Conservation (phyloP, 768 basidiomycete genomes). For the Russula abietina region DNA sequence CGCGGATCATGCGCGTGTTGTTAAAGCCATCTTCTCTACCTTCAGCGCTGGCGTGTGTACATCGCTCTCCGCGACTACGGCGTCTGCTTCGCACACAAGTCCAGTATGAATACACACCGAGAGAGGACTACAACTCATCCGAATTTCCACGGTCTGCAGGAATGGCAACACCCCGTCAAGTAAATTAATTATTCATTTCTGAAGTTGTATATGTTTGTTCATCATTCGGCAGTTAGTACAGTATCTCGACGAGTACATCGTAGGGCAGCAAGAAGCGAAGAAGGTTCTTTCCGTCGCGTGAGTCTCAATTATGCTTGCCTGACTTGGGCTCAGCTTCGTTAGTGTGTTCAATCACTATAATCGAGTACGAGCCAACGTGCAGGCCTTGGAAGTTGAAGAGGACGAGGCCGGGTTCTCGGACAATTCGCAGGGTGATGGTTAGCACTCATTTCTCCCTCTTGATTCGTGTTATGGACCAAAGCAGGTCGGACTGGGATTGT, state of each 20-base stretch:
- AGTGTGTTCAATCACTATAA: conserved; percentile 96
- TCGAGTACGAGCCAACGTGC: conserved; percentile 69
- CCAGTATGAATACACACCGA: conserved; percentile 21
- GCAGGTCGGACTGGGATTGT: conserved; percentile 33
- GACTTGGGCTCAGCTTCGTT: not conserved
- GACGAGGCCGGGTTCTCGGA: conserved; percentile 30
- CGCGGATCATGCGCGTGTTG: conserved; percentile 4
- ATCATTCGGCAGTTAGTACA: conserved; percentile 54
- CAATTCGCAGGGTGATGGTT: conserved; percentile 29
- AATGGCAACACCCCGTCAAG: conserved; percentile 49
- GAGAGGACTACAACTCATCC: conserved; percentile 15
- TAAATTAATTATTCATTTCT: conserved; percentile 15
- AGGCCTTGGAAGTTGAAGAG: conserved; percentile 40
- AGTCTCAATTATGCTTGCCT: conserved; percentile 34
- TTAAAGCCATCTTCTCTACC: not conserved
- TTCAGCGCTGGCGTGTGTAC: not conserved
- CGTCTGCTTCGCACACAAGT: conserved; percentile 23
- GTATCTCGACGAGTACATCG: conserved; percentile 82
- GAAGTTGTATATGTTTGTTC: not conserved
- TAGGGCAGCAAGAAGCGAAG: conserved; percentile 91
- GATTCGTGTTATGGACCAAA: not conserved
- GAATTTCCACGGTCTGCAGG: conserved; percentile 17
- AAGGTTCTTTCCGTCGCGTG: conserved; percentile 92
- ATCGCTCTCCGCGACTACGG: conserved; percentile 2
- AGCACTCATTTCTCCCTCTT: conserved; percentile 15